A percentile compares a stretch with the other conserved stretches of the same genome.
Conservation (phyloP, 768 basidiomycete genomes). For the Trametes cubensis region DNA sequence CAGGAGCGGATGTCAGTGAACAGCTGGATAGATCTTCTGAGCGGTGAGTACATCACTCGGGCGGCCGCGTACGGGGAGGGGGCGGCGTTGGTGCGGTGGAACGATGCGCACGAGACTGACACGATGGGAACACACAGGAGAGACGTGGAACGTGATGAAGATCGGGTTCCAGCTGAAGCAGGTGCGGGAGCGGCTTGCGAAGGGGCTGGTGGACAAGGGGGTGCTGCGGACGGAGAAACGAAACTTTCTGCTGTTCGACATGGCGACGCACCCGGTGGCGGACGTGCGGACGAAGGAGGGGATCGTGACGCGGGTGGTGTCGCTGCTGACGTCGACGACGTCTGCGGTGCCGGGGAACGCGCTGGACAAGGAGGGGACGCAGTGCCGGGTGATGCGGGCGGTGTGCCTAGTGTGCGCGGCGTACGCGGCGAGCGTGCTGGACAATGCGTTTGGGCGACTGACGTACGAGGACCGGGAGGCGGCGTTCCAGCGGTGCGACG, state of each 20-base stretch:
- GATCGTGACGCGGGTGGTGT: slow-evolving; percentile 73
- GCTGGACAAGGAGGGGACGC: slow-evolving; percentile 74
- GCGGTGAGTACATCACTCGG: slow-evolving; percentile 59
- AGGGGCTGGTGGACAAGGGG: slow-evolving; percentile 97
- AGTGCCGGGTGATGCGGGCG: slow-evolving; percentile 78
- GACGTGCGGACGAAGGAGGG: slow-evolving; percentile 89
- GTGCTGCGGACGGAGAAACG: slow-evolving; percentile 98
- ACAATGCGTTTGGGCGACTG: slow-evolving; percentile 88
- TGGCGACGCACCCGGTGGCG: slow-evolving; percentile 98
- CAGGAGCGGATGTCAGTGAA: slow-evolving; percentile 78
- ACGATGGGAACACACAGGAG: slow-evolving; percentile 56
- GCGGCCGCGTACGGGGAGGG: not conserved
- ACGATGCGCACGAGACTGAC: slow-evolving; percentile 14
- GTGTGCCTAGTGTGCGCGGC: slow-evolving; percentile 89
- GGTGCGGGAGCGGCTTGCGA: slow-evolving; percentile 95
- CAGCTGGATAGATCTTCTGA: slow-evolving; percentile 93
- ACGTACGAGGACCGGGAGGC: slow-evolving; percentile 93
- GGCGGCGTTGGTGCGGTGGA: not conserved
- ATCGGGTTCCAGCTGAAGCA: slow-evolving; percentile 99
- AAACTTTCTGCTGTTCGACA: slow-evolving; percentile 98
- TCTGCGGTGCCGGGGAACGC: slow-evolving; percentile 76
- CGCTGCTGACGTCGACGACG: slow-evolving; percentile 82
- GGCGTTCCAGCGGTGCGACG: slow-evolving; percentile 92
- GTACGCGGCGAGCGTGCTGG: slow-evolving; percentile 93
- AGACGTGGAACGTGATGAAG: slow-evolving; percentile 99